Base-by-base conservation (phyloP, 345 rosid species). In the Kernera saxatilis region DNA sequence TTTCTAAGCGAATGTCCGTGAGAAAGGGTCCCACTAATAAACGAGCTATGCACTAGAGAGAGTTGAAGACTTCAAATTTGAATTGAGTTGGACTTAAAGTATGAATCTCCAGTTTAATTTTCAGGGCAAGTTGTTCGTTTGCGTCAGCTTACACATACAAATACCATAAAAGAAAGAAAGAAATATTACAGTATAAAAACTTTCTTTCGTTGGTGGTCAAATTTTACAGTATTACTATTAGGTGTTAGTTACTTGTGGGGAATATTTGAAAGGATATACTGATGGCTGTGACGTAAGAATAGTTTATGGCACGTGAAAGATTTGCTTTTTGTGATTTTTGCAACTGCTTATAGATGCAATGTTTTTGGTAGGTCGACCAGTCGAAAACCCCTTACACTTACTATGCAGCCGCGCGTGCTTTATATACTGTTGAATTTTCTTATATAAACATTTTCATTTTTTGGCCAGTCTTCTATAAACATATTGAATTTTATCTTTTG, bases 361-460 rank as follows among this genome's bases (percentile, higher is more conserved):
- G 48, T 19, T 22, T 60, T 69, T 61, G 70, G 79, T 69, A 69
- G 74, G 79, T 69, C 50, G 69, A 74, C 54, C 70, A 27, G 70
- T 33, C 49, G 5, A 53, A 26, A 65, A 29, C 44, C 22, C 30
- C 10, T 36, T 61, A 5, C 30, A 33, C 8, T 5, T 41, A 21
- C n/a, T 53, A 43, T 35, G 57, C 64, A 64, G 54, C 46, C 36
- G 56, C 49, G 57, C 23, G 29, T 52, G 44, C 8, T 18, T 60
- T 39, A 14, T 27, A 8, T 32, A 53, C 39, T 52, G 70, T 72
- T 60, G 60, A 50, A 14, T 40, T 39, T 60, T 71, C 52, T 26
- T 39, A 46, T 15, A 3, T 9, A 1, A n/a, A 26, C 22, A n/a
- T n/a, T n/a, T n/a, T n/a, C n/a, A n/a, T n/a, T n/a, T n/a, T n/a